A percentile compares a stretch with the other conserved stretches of the same genome.
Conservation (phyloP, 352 stramenopile genomes). For the Phytophthora kernoviae region DNA sequence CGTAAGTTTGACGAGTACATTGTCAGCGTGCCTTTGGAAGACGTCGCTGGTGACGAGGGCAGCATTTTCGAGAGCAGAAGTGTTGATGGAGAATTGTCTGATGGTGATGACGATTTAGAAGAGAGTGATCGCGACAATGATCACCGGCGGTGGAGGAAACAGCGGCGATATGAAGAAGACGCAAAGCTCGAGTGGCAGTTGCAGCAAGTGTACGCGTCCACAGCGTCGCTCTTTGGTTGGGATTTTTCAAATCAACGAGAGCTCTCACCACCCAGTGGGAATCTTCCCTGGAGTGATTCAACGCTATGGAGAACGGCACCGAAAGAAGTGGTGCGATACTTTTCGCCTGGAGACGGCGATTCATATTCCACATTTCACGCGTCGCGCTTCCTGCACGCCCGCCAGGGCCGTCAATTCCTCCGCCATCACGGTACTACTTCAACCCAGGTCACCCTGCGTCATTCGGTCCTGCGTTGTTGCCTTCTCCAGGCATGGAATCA, state of each 20-base stretch:
- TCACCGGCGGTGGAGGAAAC: conserved; percentile 29
- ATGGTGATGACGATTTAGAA: conserved; percentile 31
- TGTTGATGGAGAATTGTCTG: conserved; percentile 19
- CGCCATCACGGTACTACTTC: conserved; percentile 63
- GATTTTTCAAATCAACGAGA: conserved; percentile 71
- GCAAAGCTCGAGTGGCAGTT: conserved; percentile 68
- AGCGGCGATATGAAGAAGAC: conserved; percentile 53
- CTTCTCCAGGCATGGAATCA: conserved; percentile 10
- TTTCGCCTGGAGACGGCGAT: conserved; percentile 44
- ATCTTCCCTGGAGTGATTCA: conserved; percentile 49
- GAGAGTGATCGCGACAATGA: conserved; percentile 10
- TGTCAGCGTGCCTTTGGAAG: conserved; percentile 46
- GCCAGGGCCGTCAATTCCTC: conserved; percentile 1
- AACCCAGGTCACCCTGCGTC: conserved; percentile 11
- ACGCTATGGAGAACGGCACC: conserved; percentile 72
- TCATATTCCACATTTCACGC: conserved; percentile 30
- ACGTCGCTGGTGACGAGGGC: conserved; percentile 29
- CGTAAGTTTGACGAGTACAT: conserved; percentile 79
- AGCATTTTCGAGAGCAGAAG: conserved; percentile 18
- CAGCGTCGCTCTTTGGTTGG: conserved; percentile 74
- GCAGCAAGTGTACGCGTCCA: conserved; percentile 76
- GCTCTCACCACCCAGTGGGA: conserved; percentile 18
- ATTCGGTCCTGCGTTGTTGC: conserved; percentile 19
- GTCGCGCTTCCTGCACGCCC: conserved; percentile 18
- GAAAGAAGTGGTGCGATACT: conserved; percentile 77